These are phyloP conservation scores for Cyberlindnera galapagoensis DNA, from an alignment of 805 yeast genomes.

Conservation along the genomic window DNA sequence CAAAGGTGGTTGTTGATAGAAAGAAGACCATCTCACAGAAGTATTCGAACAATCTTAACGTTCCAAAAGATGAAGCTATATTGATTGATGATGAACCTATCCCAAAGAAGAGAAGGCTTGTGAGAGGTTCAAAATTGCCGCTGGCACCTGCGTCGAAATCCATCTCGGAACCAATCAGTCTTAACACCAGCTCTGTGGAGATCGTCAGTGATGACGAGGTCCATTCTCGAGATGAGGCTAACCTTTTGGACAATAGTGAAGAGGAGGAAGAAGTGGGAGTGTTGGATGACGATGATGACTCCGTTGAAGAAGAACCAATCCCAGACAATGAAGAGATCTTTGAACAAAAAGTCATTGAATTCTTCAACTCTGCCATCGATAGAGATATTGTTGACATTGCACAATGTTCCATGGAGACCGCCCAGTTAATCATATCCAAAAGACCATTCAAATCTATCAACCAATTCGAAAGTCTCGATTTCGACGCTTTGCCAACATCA, in stretches of 20 bases:
- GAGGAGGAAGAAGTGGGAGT: conserved; percentile 38
- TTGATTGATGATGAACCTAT: conserved; percentile 12
- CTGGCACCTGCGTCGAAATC: neutral
- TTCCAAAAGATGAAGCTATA: neutral
- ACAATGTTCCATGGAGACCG: conserved; percentile 59
- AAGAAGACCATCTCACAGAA: conserved; percentile 31
- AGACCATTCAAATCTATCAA: conserved; percentile 66
- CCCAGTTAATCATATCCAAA: conserved; percentile 51
- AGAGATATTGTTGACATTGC: conserved; percentile 79
- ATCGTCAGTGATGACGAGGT: conserved; percentile 3
- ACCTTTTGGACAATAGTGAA: conserved; percentile 20
- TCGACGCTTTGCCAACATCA: conserved; percentile 32
- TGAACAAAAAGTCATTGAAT: conserved; percentile 63
- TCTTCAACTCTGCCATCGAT: conserved; percentile 69
- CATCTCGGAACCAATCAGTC: conserved; percentile 5
- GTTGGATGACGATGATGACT: conserved; percentile 40
- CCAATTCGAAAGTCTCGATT: conserved; percentile 51
- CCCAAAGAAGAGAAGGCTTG: conserved; percentile 31
- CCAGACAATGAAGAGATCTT: conserved; percentile 28
- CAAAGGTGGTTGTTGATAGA: conserved; percentile 31
- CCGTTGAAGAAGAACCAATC: conserved; percentile 36
- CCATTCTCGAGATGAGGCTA: conserved; percentile 7
- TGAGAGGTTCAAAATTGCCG: conserved; percentile 29
- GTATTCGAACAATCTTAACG: conserved; percentile 25
- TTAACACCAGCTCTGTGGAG: neutral